These are phyloP conservation scores for Tuber indicum DNA, from an alignment of 495 filamentous ascomycete species.

Conservation along the genomic window DNA sequence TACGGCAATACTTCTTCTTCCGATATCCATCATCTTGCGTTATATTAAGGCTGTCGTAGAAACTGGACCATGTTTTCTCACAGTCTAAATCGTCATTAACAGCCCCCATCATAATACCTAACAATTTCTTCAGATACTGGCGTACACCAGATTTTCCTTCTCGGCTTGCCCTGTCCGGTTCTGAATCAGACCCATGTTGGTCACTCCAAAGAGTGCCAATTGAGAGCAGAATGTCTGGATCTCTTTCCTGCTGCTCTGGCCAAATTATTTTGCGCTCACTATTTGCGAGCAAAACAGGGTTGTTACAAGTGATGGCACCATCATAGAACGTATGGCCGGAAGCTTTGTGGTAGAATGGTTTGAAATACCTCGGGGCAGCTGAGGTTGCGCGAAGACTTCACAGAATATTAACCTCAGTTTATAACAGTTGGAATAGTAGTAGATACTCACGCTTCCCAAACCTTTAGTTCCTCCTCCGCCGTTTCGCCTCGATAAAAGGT, in stretches of 20 bases:
- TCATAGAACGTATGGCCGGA: slow-evolving; percentile 42
- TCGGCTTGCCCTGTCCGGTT: accelerated
- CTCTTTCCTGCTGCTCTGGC: slow-evolving; percentile 38
- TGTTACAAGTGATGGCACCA: slow-evolving; percentile 42
- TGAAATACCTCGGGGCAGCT: slow-evolving; percentile 48
- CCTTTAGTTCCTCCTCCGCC: slow-evolving; percentile 45
- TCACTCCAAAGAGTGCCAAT: slow-evolving; percentile 41
- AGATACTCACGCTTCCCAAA: slow-evolving; percentile 49
- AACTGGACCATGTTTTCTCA: slow-evolving; percentile 26
- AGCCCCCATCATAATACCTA: slow-evolving; percentile 27
- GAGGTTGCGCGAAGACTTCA: slow-evolving; percentile 48
- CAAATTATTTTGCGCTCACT: slow-evolving; percentile 45
- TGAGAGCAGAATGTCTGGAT: slow-evolving; percentile 46
- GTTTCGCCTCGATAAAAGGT: slow-evolving; percentile 45
- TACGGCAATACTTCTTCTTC: slow-evolving; percentile 28
- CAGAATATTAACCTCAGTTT: background rate
- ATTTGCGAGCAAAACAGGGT: slow-evolving; percentile 43
- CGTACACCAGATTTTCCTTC: background rate
- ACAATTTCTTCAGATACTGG: slow-evolving; percentile 15
- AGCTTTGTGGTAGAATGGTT: slow-evolving; percentile 44
- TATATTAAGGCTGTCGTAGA: slow-evolving; percentile 23
- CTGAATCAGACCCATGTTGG: background rate
- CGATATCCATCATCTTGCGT: slow-evolving; percentile 23
- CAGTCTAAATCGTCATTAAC: slow-evolving; percentile 29
- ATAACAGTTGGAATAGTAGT: background rate